Conservation (phyloP, 139 green algal species). For the Volvox reticuliferus region DNA sequence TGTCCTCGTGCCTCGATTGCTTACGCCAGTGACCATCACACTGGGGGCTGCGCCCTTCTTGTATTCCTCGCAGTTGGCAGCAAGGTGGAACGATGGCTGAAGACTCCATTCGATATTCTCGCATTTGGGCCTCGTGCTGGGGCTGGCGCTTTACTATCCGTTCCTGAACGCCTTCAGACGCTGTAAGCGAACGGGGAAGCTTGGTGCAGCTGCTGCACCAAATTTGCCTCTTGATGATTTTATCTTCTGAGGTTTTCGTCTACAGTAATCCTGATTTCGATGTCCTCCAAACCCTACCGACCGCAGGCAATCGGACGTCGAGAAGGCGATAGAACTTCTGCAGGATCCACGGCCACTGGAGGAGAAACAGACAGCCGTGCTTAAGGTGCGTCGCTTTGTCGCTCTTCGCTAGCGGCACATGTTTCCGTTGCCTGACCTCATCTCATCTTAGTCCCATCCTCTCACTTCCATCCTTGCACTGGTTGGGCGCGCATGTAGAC, state of each 20-base stretch:
- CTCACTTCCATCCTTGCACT: too few species aligned
- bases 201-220: background rate
- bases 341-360: conserved; percentile 76
- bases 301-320: conserved; percentile 64
- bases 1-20: background rate
- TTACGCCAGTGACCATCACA: background rate
- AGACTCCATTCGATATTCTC: conserved; percentile 67
- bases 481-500: too few species aligned
- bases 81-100: conserved; percentile 63
- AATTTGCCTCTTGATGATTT: background rate
- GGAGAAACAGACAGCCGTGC: conserved; percentile 72
- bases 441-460: too few species aligned
- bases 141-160: conserved; percentile 63
- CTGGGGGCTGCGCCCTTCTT: background rate
- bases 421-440: too few species aligned
- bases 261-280: background rate
- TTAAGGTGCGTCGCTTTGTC: conserved; percentile 56
- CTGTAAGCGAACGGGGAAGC: conserved; percentile 53
- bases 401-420: too few species aligned
- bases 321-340: conserved; percentile 62
- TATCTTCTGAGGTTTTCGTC: background rate
- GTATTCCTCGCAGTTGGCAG: conserved; percentile 30
- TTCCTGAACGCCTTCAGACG: conserved; percentile 61
- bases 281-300: background rate
- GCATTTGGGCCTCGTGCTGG: conserved; percentile 68